A percentile compares a stretch with the other conserved stretches of the same genome.
Conservation (phyloP, 352 stramenopile species). For the Blastocystis sp. region DNA sequence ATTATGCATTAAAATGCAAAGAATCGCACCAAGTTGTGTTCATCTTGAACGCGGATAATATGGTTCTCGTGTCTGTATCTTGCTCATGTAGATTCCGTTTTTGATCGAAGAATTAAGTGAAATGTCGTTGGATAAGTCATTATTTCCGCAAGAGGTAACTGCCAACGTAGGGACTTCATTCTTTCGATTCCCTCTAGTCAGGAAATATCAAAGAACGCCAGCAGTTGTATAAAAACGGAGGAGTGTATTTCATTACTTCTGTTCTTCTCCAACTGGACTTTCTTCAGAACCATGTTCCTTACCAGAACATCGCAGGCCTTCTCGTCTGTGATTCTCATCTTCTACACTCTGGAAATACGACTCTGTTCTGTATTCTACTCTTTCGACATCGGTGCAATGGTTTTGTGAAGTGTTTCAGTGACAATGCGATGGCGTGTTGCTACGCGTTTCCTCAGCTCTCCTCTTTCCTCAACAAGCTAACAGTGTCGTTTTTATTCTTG, state of each 20-base stretch:
- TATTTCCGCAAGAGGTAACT: slow-evolving; percentile 46
- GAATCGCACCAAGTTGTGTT: background rate
- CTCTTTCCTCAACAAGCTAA: slow-evolving; percentile 42
- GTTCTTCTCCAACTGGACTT: slow-evolving; percentile 39
- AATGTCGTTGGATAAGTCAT: slow-evolving; percentile 27
- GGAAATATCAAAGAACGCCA: slow-evolving; percentile 21
- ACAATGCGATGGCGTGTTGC: slow-evolving; percentile 29
- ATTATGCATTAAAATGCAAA: slow-evolving; percentile 48
- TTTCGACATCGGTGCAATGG: slow-evolving; percentile 36
- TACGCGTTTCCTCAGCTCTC: slow-evolving; percentile 31
- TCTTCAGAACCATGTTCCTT: slow-evolving; percentile 40
- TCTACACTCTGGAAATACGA: background rate
- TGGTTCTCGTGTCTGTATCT: background rate
- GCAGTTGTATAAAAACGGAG: background rate
- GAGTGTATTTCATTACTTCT: slow-evolving; percentile 35
- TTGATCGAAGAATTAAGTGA: background rate
- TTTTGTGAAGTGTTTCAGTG: slow-evolving; percentile 54
- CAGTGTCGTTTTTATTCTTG: slow-evolving; percentile 32
- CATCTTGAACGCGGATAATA: slow-evolving; percentile 10
- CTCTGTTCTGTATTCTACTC: slow-evolving; percentile 23
- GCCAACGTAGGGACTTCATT: background rate
- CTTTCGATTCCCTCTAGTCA: background rate
- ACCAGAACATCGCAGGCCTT: background rate
- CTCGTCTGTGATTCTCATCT: slow-evolving; percentile 27
- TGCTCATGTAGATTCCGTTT: background rate